Percentiles rank a stretch among this genome's conserved stretches.
phyloP scores from a whole-genome alignment of 805 yeast species.

The Kodamaea neixiangensis region DNA sequence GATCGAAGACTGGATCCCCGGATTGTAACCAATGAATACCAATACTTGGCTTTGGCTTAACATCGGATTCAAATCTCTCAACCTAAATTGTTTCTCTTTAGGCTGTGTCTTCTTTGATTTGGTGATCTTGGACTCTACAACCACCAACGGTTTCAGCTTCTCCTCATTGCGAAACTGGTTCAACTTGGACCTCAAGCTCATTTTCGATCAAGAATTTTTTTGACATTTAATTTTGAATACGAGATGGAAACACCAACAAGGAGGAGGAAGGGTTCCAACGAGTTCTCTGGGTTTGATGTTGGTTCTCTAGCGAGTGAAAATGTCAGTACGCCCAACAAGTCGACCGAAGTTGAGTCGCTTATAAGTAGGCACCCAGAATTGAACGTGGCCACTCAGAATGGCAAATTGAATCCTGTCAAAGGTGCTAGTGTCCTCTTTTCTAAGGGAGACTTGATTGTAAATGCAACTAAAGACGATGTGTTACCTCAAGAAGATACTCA shows the following conservation, averaged over 20 bases:
- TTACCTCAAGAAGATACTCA: neutral
- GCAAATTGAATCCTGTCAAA: slow-evolving; percentile 12
- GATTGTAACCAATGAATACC: slow-evolving; percentile 72
- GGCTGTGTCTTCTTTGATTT: neutral
- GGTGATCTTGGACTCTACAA: neutral
- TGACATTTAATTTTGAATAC: neutral
- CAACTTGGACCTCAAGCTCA: slow-evolving; percentile 17
- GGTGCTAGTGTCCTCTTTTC: slow-evolving; percentile 12
- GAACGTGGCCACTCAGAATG: slow-evolving; percentile 16
- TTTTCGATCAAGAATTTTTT: neutral
- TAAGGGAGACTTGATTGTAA: neutral
- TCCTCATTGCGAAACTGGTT: slow-evolving; percentile 19
- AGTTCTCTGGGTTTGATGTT: slow-evolving; percentile 4
- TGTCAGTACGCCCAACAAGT: slow-evolving; percentile 9
- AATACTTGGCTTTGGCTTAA: slow-evolving; percentile 29
- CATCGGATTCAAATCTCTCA: slow-evolving; percentile 36
- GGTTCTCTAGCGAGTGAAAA: slow-evolving; percentile 8
- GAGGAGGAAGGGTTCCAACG: neutral
- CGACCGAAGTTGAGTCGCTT: slow-evolving; percentile 1
- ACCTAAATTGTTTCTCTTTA: neutral
- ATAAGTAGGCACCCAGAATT: slow-evolving; percentile 20
- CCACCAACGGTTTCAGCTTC: slow-evolving; percentile 1
- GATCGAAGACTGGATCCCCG: slow-evolving; percentile 62
- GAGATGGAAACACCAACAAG: slow-evolving; percentile 10
- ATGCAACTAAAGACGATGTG: neutral